Evolutionary conservation across 768 basidiomycete species (phyloP).

Genomic region (Strobilomyces echinocephalus): DNA sequence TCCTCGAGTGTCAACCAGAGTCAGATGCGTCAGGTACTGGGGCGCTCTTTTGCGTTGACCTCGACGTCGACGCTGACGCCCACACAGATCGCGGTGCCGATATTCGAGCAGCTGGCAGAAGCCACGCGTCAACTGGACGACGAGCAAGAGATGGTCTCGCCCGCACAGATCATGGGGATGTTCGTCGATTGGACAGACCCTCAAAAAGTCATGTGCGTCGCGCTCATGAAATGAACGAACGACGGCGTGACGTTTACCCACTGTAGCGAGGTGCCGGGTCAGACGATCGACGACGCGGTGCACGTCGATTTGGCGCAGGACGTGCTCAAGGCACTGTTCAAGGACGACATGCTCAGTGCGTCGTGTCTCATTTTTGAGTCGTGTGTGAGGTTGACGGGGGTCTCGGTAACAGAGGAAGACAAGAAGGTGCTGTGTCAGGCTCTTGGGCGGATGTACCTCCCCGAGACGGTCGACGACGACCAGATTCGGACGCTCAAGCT

Average conservation of each 20-base stretch:
- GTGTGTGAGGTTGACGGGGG: background rate
- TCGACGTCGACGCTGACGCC: no score
- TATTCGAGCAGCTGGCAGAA: constrained; percentile 56
- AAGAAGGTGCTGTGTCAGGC: constrained; percentile 62
- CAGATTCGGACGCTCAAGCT: constrained; percentile 60
- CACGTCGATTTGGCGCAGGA: constrained; percentile 56
- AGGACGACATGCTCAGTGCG: constrained; percentile 50
- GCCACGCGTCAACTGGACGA: constrained; percentile 64
- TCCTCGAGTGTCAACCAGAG: constrained; percentile 72
- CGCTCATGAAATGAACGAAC: background rate
- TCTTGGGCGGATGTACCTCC: constrained; percentile 59
- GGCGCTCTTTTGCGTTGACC: background rate
- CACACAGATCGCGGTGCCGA: constrained; percentile 61
- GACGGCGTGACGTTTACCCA: background rate
- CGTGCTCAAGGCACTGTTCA: constrained; percentile 46
- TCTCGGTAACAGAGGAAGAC: constrained; percentile 39
- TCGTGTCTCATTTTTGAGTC: constrained; percentile 4
- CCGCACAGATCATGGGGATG: constrained; percentile 73
- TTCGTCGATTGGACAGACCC: constrained; percentile 89
- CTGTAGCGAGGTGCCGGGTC: constrained; percentile 39
- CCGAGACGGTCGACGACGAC: constrained; percentile 65
- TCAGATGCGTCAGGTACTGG: background rate
- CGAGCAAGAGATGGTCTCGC: constrained; percentile 67
- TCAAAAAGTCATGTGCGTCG: constrained; percentile 53
- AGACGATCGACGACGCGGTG: constrained; percentile 36